Conservation (phyloP, 495 filamentous ascomycete species). For the Aspergillus sclerotiicarbonarius region DNA sequence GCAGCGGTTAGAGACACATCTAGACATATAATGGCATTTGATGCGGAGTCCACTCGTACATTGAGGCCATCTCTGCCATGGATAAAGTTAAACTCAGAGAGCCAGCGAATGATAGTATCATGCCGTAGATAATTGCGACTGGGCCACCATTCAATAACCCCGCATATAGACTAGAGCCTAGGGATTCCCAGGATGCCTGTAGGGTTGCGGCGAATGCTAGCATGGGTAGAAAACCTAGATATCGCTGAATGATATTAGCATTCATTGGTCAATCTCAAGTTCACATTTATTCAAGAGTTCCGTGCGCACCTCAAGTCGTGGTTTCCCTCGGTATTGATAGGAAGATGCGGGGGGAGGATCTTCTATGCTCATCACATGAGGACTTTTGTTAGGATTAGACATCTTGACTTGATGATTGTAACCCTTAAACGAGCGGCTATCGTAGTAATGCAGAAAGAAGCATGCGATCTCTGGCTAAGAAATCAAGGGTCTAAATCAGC, state of each 20-base stretch:
- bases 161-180: background rate
- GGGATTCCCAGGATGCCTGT: slow-evolving; percentile 5
- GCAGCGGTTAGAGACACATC: background rate
- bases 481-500: background rate
- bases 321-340: background rate
- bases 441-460: no score
- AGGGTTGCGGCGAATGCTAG: slow-evolving; percentile 4
- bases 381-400: background rate
- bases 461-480: no score
- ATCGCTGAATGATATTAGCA: background rate
- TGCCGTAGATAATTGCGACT: background rate
- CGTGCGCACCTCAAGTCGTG: background rate
- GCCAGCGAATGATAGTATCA: background rate
- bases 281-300: background rate
- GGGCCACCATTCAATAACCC: slow-evolving; percentile 3
- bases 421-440: no score
- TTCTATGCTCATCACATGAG: background rate
- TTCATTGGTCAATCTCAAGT: background rate
- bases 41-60: background rate
- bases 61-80: slow-evolving; percentile 6
- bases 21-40: background rate
- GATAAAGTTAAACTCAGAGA: slow-evolving; percentile 1
- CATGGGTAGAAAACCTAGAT: slow-evolving; percentile 5
- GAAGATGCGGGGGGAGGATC: background rate
- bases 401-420: background rate